Conservation (phyloP, 345 rosid species). For the Eucalyptus marginata region DNA sequence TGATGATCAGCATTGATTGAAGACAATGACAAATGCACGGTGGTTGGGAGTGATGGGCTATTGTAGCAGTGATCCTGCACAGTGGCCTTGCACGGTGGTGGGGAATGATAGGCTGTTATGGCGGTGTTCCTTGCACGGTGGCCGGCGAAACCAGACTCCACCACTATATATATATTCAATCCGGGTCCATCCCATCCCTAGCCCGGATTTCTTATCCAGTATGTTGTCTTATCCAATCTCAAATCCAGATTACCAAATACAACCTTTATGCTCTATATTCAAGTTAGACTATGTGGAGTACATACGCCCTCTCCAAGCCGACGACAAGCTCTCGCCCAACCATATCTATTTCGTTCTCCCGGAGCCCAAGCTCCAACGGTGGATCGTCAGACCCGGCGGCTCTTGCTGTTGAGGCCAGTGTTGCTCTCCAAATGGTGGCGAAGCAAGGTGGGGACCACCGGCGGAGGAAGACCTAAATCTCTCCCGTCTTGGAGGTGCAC, state of each 20-base stretch:
- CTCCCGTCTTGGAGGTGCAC: not conserved
- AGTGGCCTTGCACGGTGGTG: not conserved
- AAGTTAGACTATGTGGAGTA: not conserved
- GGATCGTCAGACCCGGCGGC: slow-evolving; percentile 11
- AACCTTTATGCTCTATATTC: no score
- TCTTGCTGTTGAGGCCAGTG: slow-evolving; percentile 72
- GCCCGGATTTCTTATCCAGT: accelerated
- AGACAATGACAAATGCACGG: not conserved
- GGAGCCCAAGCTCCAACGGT: slow-evolving; percentile 39
- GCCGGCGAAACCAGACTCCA: not conserved
- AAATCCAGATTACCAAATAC: no score
- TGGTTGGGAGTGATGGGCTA: not conserved
- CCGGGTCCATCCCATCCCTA: accelerated
- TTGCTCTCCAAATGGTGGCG: slow-evolving; percentile 18
- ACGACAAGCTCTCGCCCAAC: not conserved
- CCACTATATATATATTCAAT: no score
- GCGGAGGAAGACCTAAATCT: no score
- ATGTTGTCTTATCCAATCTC: no score
- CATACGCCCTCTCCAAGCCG: not conserved
- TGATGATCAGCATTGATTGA: not conserved
- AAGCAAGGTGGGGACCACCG: not conserved
- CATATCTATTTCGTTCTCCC: slow-evolving; percentile 25
- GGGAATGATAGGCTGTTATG: not conserved
- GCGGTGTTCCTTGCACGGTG: not conserved
- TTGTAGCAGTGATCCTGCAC: not conserved